Evolutionary conservation across 108 stramenopile genomes (phyloP).

Genomic region (Nitzschia palea): DNA sequence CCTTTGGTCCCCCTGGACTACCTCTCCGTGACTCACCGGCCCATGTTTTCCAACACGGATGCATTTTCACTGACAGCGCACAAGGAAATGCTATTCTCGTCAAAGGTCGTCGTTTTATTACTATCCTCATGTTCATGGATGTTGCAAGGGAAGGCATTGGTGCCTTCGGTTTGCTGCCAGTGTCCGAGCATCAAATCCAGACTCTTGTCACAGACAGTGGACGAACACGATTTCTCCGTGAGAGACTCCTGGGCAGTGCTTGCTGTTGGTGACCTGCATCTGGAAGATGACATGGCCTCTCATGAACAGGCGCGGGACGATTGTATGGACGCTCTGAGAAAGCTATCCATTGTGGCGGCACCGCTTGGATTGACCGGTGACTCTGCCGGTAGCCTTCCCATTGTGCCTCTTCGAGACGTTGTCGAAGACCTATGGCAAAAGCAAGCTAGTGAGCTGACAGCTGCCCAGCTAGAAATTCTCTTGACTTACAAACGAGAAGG

Average conservation of each 20-base stretch:
- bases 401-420: neutral
- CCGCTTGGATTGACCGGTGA: neutral
- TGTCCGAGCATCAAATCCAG: too few relatives aligned
- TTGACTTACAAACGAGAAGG: slow-evolving; percentile 6
- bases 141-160: too few relatives aligned
- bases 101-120: too few relatives aligned
- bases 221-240: too few relatives aligned
- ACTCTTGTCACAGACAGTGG: too few relatives aligned
- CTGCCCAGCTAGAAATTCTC: slow-evolving; percentile 22
- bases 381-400: neutral
- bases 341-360: slow-evolving; percentile 5
- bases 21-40: too few relatives aligned
- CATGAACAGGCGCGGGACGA: slow-evolving; percentile 34
- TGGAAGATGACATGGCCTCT: slow-evolving; percentile 40
- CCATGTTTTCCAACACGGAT: too few relatives aligned
- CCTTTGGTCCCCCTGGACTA: too few relatives aligned
- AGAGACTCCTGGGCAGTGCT: slow-evolving; percentile 28
- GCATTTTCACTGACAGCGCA: too few relatives aligned
- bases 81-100: too few relatives aligned
- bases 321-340: slow-evolving; percentile 18
- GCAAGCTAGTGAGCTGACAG: slow-evolving; percentile 19
- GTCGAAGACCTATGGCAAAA: neutral
- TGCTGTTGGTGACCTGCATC: slow-evolving; percentile 33
- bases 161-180: too few relatives aligned
- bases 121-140: too few relatives aligned